Evolutionary conservation across 768 basidiomycete species (phyloP).

Genomic region (Coprinellus micaceus): DNA sequence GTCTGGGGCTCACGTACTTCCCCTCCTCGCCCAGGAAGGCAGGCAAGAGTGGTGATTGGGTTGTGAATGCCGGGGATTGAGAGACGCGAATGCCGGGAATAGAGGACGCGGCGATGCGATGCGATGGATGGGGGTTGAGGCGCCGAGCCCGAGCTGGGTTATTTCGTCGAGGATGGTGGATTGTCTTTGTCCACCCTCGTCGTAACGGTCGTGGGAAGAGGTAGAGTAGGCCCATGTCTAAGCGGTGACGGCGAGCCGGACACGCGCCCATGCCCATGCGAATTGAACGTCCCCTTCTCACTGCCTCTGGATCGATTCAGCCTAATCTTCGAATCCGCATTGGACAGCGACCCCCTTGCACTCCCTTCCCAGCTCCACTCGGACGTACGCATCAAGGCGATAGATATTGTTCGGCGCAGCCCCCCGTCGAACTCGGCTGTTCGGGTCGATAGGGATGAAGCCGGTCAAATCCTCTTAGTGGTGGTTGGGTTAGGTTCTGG

Average conservation of each 20-base stretch:
- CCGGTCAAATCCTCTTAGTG: not conserved
- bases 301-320: too few relatives aligned
- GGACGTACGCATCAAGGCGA: not conserved
- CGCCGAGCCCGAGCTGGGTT: conserved; percentile 25
- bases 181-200: conserved; percentile 8
- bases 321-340: too few relatives aligned
- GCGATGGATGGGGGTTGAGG: conserved; percentile 38
- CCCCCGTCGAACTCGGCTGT: conserved; percentile 1
- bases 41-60: too few relatives aligned
- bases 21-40: too few relatives aligned
- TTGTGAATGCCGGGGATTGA: too few relatives aligned
- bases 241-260: conserved; percentile 25
- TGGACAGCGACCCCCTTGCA: too few relatives aligned
- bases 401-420: too few relatives aligned
- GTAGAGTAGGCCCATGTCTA: conserved; percentile 4
- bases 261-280: too few relatives aligned
- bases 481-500: too few relatives aligned
- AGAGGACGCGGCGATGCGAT: conserved; percentile 41
- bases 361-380: not conserved
- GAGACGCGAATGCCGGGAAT: conserved; percentile 29
- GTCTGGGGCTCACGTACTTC: conserved; percentile 24
- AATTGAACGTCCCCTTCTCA: not conserved
- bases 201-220: not conserved
- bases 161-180: conserved; percentile 3
- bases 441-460: not conserved